A percentile compares a stretch with the other conserved stretches of the same genome.
These are phyloP conservation scores for Ploettnerulaceae sp. DNA, from an alignment of 2,329 filamentous ascomycete genomes.

Conservation along the genomic window DNA sequence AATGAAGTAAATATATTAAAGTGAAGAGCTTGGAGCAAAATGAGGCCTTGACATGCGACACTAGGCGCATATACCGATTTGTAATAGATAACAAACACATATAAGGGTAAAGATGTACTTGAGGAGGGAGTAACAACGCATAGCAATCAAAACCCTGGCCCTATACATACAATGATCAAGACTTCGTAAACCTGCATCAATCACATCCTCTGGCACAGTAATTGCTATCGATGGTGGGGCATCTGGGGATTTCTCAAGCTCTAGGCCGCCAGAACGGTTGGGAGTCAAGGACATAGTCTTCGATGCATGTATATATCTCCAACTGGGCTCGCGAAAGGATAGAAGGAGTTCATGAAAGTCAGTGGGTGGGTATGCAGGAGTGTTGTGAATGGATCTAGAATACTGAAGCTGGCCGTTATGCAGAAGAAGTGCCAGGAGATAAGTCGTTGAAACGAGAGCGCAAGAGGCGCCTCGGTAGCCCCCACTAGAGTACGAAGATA, in stretches of 20 bases:
- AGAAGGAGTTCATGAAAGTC: constrained; percentile 1
- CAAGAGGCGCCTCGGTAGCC: too few relatives aligned
- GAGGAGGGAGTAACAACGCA: neutral
- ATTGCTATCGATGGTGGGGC: constrained; percentile 30
- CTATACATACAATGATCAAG: constrained; percentile 64
- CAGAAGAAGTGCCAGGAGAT: neutral
- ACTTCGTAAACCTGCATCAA: constrained; percentile 74
- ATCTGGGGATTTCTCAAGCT: constrained; percentile 31
- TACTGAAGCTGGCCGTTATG: neutral
- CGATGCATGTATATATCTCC: constrained; percentile 24
- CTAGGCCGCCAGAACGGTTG: constrained; percentile 32
- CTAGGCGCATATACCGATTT: neutral
- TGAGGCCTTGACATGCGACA: neutral
- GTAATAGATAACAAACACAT: neutral
- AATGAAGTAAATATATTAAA: constrained; percentile 4
- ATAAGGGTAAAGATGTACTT: neutral
- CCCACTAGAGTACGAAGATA: too few relatives aligned
- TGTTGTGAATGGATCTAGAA: constrained; percentile 6
- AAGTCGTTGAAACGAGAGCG: too few relatives aligned
- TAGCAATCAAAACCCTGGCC: neutral
- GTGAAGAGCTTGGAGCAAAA: neutral
- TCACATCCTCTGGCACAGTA: constrained; percentile 32
- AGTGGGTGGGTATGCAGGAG: constrained; percentile 23
- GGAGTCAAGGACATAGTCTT: constrained; percentile 33
- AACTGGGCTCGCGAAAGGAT: neutral